Base-by-base conservation (phyloP, 495 filamentous ascomycete species). In the Trichoderma reesei region DNA sequence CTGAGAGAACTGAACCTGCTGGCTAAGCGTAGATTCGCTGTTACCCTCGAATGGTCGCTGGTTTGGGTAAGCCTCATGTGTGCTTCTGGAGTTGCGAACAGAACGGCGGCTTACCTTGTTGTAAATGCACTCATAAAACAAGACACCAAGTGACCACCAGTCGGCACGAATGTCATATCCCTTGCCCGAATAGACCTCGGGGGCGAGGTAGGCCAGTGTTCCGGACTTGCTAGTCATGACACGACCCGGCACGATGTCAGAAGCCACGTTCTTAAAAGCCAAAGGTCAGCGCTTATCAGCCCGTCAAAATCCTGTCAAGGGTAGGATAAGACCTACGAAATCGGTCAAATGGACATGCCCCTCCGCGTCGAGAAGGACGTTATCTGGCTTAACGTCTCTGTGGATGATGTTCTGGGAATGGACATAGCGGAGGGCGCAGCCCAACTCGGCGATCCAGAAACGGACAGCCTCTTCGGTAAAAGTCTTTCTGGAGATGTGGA, bases 41-140 rank as follows among this genome's bases (percentile, higher is more conserved):
- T 88, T 90, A 34, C 90, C 91, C 69, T 94, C 88, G 67, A 98
- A 98, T 10, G 94, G 94, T 69, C 94, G 84, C 94, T 81, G 70
- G 41, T 11, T 11, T 20, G 11, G 20, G 42, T 41, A 9, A 3
- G 7, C 31, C 37, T 13, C 37, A 33, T 9, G 5, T 51, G 18
- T 26, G 2, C n/a, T 51, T 26, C 46, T 51, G n/a, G 11, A 46
- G 16, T 14, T 3, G 42, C 9, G 42, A 46, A 36, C 4, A 63
- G 31, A 37, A 8, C 3, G 33, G 38, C n/a, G 37, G 7, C 63
- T n/a, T 48, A 93, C 92, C 87, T 95, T 98, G 75, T 94, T 97
- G 77, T 97, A 98, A 59, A 98, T 96, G 81, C 94, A 97, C 75
- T 98, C 94, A 75, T 96, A 98, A 73, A 98, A 96, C 3, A 93